Conservation (phyloP, 179 eudicot genomes). For the Carnegiea gigantea region DNA sequence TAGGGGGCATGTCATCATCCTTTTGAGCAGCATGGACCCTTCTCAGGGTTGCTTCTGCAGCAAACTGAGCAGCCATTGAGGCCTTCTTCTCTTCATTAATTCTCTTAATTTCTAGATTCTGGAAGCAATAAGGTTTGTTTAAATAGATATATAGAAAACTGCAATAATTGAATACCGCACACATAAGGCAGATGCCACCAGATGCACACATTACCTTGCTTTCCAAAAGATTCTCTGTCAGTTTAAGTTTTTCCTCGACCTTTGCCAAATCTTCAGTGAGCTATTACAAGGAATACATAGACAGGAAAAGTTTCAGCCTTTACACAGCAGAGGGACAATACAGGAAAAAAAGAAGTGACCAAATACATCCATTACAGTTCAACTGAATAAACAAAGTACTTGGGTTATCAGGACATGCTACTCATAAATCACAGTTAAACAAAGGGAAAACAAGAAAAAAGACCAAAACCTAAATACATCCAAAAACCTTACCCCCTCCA, state of each 20-base stretch:
- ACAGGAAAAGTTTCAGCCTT: constrained; percentile 22
- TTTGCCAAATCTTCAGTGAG: constrained; percentile 83
- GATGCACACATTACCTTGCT: constrained; percentile 62
- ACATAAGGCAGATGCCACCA: constrained; percentile 8
- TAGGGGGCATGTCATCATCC: constrained; percentile 98
- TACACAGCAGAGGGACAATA: background rate
- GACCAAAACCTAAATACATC: background rate
- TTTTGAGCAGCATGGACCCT: constrained; percentile 97
- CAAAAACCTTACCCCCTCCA: no score
- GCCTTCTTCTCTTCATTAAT: constrained; percentile 96
- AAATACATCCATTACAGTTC: background rate
- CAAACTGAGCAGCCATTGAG: constrained; percentile 98
- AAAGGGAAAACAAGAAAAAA: background rate
- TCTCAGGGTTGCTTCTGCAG: constrained; percentile 95
- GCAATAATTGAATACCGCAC: background rate
- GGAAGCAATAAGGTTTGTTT: constrained; percentile 21
- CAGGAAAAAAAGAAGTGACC: background rate
- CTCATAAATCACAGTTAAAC: background rate
- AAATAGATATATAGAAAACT: constrained; percentile 9
- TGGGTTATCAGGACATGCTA: background rate
- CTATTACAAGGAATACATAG: constrained; percentile 35
- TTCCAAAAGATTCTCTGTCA: constrained; percentile 75
- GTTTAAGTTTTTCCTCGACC: constrained; percentile 83
- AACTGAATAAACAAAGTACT: background rate
- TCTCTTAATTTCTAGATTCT: constrained; percentile 94